These are phyloP conservation scores for Silene latifolia DNA, from an alignment of 148 eudicot genomes.

Conservation along the genomic window DNA sequence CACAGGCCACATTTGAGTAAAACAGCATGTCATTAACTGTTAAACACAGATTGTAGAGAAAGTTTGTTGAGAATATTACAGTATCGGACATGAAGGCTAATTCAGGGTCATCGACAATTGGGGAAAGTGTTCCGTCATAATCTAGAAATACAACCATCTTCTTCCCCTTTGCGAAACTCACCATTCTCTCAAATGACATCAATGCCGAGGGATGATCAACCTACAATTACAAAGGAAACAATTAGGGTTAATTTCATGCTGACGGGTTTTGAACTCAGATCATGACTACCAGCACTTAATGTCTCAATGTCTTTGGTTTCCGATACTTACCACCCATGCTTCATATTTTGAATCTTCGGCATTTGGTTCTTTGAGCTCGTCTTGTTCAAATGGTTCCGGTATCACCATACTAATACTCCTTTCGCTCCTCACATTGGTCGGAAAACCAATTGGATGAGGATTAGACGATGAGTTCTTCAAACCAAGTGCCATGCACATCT, in stretches of 20 bases:
- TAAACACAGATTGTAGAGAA: not conserved
- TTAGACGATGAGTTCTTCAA: conserved; percentile 24
- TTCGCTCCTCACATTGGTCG: conserved; percentile 24
- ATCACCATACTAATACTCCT: conserved; percentile 26
- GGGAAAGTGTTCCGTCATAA: conserved; percentile 87
- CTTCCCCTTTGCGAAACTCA: conserved; percentile 56
- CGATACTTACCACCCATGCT: conserved; percentile 38
- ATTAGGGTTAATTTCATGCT: no score
- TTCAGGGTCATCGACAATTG: conserved; percentile 79
- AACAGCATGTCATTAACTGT: not conserved
- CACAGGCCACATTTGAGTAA: no score
- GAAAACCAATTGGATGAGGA: conserved; percentile 6
- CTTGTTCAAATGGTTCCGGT: conserved; percentile 34
- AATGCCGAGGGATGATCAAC: conserved; percentile 75
- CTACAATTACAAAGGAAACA: conserved; percentile 26
- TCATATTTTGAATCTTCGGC: conserved; percentile 21
- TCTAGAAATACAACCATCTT: conserved; percentile 71
- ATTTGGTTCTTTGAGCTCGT: not conserved
- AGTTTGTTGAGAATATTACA: conserved; percentile 29
- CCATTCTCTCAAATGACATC: conserved; percentile 45
- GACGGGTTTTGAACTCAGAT: no score
- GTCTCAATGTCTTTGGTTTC: no score
- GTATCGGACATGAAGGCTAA: conserved; percentile 80
- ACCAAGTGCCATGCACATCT: conserved; percentile 33
- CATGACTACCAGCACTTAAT: no score